A percentile compares a stretch with the other conserved stretches of the same genome.
These are phyloP conservation scores for Oligophagozyma castellii DNA, from an alignment of 1,139 yeast genomes.

Conservation along the genomic window DNA sequence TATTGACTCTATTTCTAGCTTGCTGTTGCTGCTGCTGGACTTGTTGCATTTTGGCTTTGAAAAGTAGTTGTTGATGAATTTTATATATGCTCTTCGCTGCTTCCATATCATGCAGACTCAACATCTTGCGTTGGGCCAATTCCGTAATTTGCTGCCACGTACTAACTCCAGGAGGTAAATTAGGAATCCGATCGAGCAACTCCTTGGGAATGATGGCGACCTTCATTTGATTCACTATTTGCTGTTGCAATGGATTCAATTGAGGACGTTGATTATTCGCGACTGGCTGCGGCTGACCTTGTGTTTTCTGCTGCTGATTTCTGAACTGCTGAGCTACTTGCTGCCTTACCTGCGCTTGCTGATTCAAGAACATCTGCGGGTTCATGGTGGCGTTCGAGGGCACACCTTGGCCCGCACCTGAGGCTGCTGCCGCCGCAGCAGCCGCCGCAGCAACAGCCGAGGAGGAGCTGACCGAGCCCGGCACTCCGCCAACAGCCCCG, in stretches of 20 bases:
- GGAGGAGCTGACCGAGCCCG: constrained; percentile 5
- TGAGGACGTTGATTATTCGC: constrained; percentile 17
- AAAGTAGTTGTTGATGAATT: constrained; percentile 25
- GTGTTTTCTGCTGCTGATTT: constrained; percentile 15
- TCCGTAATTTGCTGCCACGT: constrained; percentile 80
- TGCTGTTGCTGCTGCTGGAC: constrained; percentile 5
- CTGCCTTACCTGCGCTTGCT: constrained; percentile 9
- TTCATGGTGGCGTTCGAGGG: constrained; percentile 30
- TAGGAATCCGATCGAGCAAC: constrained; percentile 56
- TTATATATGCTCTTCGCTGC: constrained; percentile 27
- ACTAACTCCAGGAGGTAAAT: constrained; percentile 64
- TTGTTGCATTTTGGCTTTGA: constrained; percentile 22
- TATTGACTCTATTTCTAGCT: background rate
- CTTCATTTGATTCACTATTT: constrained; percentile 29
- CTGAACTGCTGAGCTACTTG: constrained; percentile 12
- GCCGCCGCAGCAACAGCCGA: constrained; percentile 6
- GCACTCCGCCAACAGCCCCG: constrained; percentile 7
- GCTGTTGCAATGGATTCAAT: constrained; percentile 22
- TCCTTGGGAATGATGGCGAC: constrained; percentile 66
- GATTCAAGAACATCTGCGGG: constrained; percentile 22
- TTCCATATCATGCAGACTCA: constrained; percentile 27
- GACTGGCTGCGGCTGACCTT: constrained; percentile 16
- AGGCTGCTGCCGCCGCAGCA: constrained; percentile 3
- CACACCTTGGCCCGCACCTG: background rate
- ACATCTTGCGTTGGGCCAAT: constrained; percentile 38